These are phyloP conservation scores for Aspergillus hancockii DNA, from an alignment of 495 filamentous ascomycete species.

Conservation along the genomic window DNA sequence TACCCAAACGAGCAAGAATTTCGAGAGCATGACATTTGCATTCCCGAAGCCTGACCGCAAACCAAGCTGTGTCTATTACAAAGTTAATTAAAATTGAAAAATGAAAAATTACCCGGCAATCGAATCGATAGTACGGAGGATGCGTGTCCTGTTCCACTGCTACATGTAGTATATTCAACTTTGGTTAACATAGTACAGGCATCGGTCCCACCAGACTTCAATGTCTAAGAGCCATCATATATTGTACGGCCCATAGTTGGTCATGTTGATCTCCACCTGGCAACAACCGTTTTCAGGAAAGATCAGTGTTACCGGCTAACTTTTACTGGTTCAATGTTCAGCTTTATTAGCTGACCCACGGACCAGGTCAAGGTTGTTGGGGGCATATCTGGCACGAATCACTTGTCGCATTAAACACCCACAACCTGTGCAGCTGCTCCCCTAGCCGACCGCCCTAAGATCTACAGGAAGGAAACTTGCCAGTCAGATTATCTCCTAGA, in stretches of 20 bases:
- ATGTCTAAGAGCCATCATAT: neutral
- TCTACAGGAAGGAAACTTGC: too few species aligned
- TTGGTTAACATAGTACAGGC: neutral
- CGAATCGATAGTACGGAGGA: neutral
- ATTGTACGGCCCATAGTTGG: conserved; percentile 4
- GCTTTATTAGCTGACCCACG: conserved; percentile 6
- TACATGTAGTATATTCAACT: neutral
- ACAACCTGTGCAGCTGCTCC: too few species aligned
- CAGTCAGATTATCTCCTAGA: too few species aligned
- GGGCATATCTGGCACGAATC: neutral
- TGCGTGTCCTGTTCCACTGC: conserved; percentile 1
- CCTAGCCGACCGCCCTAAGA: too few species aligned
- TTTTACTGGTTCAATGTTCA: neutral
- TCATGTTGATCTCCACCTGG: conserved; percentile 5
- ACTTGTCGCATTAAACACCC: too few species aligned
- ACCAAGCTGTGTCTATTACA: neutral
- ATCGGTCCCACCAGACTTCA: neutral
- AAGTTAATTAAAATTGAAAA: conserved; percentile 18
- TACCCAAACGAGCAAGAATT: neutral
- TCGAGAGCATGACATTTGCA: neutral
- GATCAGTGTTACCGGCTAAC: conserved; percentile 7
- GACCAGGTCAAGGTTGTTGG: neutral
- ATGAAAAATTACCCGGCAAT: conserved; percentile 19
- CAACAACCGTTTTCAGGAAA: conserved; percentile 10
- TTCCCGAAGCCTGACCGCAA: neutral